Base-by-base conservation (phyloP, 768 basidiomycete species). In the Saitozyma podzolica region DNA sequence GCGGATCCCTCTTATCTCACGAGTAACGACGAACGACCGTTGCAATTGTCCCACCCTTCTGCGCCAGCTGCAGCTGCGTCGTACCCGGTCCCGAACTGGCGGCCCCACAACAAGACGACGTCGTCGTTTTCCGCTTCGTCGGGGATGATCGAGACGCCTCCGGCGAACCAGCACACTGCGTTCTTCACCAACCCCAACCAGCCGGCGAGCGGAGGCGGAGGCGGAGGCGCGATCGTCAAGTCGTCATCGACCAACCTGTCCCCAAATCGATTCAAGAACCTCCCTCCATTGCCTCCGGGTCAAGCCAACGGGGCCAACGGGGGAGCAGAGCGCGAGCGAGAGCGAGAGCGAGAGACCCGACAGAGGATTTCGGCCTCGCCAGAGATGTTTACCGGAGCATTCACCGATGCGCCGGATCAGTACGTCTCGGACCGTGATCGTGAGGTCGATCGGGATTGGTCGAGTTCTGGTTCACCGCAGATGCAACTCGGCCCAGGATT, bases 261-360 rank as follows among this genome's bases (percentile, higher is more conserved):
- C 8, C 74, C 74, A 0, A 71, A 75, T 50, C 52, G 72, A 20
- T 75, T 71, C 66, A 75, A 75, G 59, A 75, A 67, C 51, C 66
- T 75, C 8, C 74, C 74, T 13, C 74, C 74, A 14, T 60, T 75
- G 14, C 67, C 66, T 47, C 64, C 64, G 7, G 70, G 66, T 3
- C 20, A 41, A 39, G 65, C 66, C 9, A 16, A 9, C 29, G 29
- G 29, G 20, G 54, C 29, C 20, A 40, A 14, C 14, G 41, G 14
- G 20, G 47, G 16, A n/a, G 40, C 17, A 8, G 52, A 41, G 29
- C 29, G 29, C 2, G 29, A 29, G 29, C 29, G 29, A 8, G 52
- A 41, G 29, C 29, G 29, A 5, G 29, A 29, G 29, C 29, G 29
- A 29, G 29, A 29, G 5, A 29, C 29, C 29, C 29, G 29, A 29